Evolutionary conservation across 306 rosid species (phyloP), one percentile per base, ranked within the genome.

Genomic region (Lathyrus tuberosus): DNA sequence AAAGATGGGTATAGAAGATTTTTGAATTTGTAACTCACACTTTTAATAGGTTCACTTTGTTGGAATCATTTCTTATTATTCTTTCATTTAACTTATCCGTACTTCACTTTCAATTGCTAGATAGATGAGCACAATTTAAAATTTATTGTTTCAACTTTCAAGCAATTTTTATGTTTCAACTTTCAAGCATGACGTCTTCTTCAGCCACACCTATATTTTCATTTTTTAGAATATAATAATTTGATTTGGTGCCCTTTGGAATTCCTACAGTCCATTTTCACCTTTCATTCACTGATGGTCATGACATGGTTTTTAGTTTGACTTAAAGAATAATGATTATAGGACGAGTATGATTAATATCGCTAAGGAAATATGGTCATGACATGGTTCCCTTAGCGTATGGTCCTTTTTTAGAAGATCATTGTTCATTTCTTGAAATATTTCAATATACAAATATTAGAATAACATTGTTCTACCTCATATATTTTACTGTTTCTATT

Each of bases 1-100:
- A 58, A 69, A 53, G 75, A 74, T 60, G 47, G 77, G 58, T 68
- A 70, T 46, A 48, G 35, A 41, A 53, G 35, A 2, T 70, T 70
- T 69, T 70, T 53, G 66, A 54, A 64, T 58, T 79, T 75, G 73
- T 71, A 51, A 65, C 22, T 65, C 26, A 42, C 38, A 5, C 20
- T 30, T 68, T 48, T 12, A 7, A 33, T 63, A 51, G 52, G 53
- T 52, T 24, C 12, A 58, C 26, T 47, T 68, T 59, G 20, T 24
- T 2, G 2, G 26, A 2, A 1, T 24, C 26, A 42, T 66, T 18
- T 40, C 70, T 31, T 73, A 24, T 73, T 59, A 16, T 49, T 65
- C 44, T 24, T 70, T 70, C 20, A 69, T 64, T 69, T 26, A n/a
- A 38, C 31, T 37, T 16, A 17, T 33, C 46, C 24, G 37, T 11